Base-by-base conservation (phyloP, 192 early-diverging fungal genomes). In the Chytriomyces confervae region DNA sequence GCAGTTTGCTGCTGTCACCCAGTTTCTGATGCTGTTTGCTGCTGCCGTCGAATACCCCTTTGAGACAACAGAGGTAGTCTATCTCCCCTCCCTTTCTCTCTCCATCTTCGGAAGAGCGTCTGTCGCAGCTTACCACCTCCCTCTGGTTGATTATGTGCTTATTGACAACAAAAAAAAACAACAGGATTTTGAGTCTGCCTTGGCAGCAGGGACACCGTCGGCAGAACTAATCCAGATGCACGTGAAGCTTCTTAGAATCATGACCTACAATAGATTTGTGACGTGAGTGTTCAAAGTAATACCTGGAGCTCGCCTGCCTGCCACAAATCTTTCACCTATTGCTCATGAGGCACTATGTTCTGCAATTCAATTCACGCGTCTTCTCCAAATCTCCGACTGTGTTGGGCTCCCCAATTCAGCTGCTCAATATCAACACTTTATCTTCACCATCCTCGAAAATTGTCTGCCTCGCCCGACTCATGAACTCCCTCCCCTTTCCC, bases 1-100 rank as follows among this genome's bases (percentile, higher is more conserved):
- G 84, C 85, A 92, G 67, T 93, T 93, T 87, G 90, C 89, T 16
- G 84, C 91, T 24, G 80, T 93, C 62, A 85, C 83, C 20, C 92
- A 93, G 80, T 93, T 93, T 79, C 72, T 93, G 8, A 89, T 90
- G 71, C 81, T 90, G 51, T 93, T 91, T 77, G 81, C 86, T 67
- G 73, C 81, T 20, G 89, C 85, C 1, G 87, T 92, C 66, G 62
- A 78, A 9, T 62, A 36, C 36, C 51, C 61, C 16, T 75, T 65
- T 43, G 68, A 65, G 44, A 69, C 23, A 46, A 91, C 89, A 27
- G 87, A 91, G 75, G 89, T 91, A 20, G 63, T 43, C 18, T 44
- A 5, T 20, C 63, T 13, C 20, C 63, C 36, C 1, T 7, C 23
- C 36, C 36, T 20, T 65, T 13, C 36, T 36, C 36, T 36, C 36